phyloP scores from a whole-genome alignment of 2,329 filamentous ascomycete species.

The Elsinoe batatas region DNA sequence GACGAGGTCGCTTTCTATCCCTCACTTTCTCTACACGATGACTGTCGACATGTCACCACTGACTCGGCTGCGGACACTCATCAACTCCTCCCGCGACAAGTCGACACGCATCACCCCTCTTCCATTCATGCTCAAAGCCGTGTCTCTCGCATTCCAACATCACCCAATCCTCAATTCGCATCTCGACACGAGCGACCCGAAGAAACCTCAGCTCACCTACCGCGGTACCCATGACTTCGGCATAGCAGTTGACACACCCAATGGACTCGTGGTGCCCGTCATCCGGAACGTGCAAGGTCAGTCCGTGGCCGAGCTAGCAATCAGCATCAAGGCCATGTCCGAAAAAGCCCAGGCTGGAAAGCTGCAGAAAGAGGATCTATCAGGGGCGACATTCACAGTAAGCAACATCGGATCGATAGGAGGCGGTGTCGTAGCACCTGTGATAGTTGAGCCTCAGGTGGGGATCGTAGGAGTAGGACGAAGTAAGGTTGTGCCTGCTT shows the following conservation, averaged over 20 bases:
- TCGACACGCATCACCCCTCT: constrained; percentile 72
- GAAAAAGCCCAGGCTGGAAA: constrained; percentile 63
- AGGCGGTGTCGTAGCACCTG: constrained; percentile 80
- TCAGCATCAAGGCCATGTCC: constrained; percentile 66
- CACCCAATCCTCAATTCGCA: constrained; percentile 83
- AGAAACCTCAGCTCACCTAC: constrained; percentile 66
- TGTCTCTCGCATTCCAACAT: constrained; percentile 71
- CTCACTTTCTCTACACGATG: constrained; percentile 92
- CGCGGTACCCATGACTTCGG: constrained; percentile 89
- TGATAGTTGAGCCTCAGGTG: constrained; percentile 84
- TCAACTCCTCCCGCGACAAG: constrained; percentile 48
- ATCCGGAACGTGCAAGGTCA: constrained; percentile 71
- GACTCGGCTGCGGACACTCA: constrained; percentile 58
- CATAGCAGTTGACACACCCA: constrained; percentile 86
- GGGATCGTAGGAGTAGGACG: constrained; percentile 85
- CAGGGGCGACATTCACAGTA: constrained; percentile 83
- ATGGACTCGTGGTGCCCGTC: constrained; percentile 82
- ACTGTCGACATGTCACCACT: constrained; percentile 74
- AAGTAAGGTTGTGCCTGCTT: constrained; percentile 70
- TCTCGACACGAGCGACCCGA: constrained; percentile 54
- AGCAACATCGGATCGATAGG: constrained; percentile 96
- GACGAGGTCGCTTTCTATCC: constrained; percentile 83
- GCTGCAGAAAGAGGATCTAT: constrained; percentile 64
- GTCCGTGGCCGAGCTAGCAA: constrained; percentile 68
- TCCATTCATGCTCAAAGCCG: constrained; percentile 91